Evolutionary conservation across 768 basidiomycete species (phyloP), one percentile per base, ranked within the genome.

Genomic region (Tulasnella sp.): DNA sequence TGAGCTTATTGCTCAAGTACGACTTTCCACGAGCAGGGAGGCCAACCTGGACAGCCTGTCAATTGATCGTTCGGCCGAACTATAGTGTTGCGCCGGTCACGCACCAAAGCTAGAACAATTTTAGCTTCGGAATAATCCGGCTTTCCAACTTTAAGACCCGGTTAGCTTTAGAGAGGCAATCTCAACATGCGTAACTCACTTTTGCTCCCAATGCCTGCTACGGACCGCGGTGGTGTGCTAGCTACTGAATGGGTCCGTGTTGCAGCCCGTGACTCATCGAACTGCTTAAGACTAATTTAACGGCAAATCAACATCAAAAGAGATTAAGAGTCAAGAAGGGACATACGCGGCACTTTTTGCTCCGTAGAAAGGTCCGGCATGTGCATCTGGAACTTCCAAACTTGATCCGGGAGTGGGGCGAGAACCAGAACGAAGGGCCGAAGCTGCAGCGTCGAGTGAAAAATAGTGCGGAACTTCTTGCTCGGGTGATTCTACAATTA

Each of bases 41-140:
- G 39, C 98, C 98, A 79, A 99, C 95, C 95, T 96, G 81, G 18
- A 77, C 32, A 73, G 42, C 74, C 18, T 73, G 35, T 29, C 9
- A 48, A 42, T 48, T 26, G 29, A 18, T 20, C 20, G 29, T 40
- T 55, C 29, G 78, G 37, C 23, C 51, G 77, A 70, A 79, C 42
- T 69, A 48, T 20, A 37, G 15, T 48, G 57, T 76, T n/a, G 61
- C 26, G 32, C 67, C 18, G 32, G 69, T 75, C 18, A 78, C 85
- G 72, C 74, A 95, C 97, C 94, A 98, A 98, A 3, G 97, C 97
- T 15, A 99, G 89, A 9, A 99, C 95, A 80, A 99, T 98, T 89
- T 99, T 99, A 48, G 95, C 94, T 83, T 98, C 96, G 3, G 96
- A 98, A 82, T 99, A 99, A 82, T 99, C 98, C 6, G 98, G 98